Evolutionary conservation across 2,329 filamentous ascomycete species (phyloP), one percentile per base, ranked within the genome.

Genomic region (Botrytis elliptica): DNA sequence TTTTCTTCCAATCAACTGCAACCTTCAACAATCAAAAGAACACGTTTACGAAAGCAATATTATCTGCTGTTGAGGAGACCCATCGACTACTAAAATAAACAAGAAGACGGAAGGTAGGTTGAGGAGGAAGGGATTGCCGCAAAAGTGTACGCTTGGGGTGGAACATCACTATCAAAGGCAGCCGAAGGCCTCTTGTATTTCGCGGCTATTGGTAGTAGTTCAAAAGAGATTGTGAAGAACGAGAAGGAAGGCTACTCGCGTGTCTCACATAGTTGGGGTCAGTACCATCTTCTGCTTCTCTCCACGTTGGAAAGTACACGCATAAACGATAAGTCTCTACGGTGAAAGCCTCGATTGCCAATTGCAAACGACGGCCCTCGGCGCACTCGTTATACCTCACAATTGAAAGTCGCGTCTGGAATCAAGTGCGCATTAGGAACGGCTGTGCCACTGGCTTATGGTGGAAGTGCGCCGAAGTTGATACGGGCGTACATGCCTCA

Each of bases 181-280:
- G 10, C 16, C 5, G 22, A 18, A 2, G 7, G 1, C 16, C 16
- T 68, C 10, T 42, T 22, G 3, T 29, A 1, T 16, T 14, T 42
- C 5, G 9, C 5, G 6, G 3, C 1, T 6, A 42, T 22, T 20
- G 36, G n/a, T 29, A 29, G 1, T 3, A 22, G 0, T 42, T 29
- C 16, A 22, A 22, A 12, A 9, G 0, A 68, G 8, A 2, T 1
- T 4, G 4, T 18, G 25, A 33, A 55, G 16, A 33, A 16, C 16
- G 9, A 22, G 16, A 1, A 38, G 29, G 22, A 49, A 7, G 14
- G 6, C 1, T 36, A 49, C 42, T 7, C 5, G 33, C 42, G 12
- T 3, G 1, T 16, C 29, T 49, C 12, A 1, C 1, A 49, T 9
- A 5, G 12, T 1, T 20, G 46, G 44, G 6, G 29, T 10, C 63